A percentile compares a stretch with the other conserved stretches of the same genome.
Conservation (phyloP, 192 early-diverging fungal species). For the Backusella circina region DNA sequence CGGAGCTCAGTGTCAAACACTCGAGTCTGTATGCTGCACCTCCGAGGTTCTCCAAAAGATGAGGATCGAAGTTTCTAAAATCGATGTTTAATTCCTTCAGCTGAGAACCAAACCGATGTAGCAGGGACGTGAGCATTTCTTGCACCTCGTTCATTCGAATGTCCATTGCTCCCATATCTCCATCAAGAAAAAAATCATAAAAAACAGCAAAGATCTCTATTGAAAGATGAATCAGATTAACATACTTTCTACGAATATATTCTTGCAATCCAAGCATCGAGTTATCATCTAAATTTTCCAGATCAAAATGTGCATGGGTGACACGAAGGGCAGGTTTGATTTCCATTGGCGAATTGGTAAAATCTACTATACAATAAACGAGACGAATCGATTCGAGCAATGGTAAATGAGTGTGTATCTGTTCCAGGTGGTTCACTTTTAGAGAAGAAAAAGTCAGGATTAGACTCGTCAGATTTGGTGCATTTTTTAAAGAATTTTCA, state of each 20-base stretch:
- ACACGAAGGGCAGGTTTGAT: neutral
- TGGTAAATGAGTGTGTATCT: neutral
- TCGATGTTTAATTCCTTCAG: no score
- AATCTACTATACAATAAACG: neutral
- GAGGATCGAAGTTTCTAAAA: no score
- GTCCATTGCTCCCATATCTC: neutral
- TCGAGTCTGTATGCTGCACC: no score
- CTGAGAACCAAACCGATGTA: no score
- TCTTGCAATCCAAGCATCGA: neutral
- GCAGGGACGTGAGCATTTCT: no score
- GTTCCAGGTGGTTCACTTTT: neutral
- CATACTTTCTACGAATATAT: neutral
- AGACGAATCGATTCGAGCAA: neutral
- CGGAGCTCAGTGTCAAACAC: no score
- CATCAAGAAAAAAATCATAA: neutral
- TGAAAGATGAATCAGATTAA: neutral
- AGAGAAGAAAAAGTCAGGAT: neutral
- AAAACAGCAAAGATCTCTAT: no score
- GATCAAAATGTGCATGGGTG: neutral
- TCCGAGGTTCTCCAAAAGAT: no score
- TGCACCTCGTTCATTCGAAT: neutral
- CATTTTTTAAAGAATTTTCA: neutral
- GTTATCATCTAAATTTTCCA: neutral
- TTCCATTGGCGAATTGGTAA: neutral
- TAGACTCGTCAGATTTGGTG: neutral